These are phyloP conservation scores for Sclerotinia spermophila DNA, from an alignment of 2,329 filamentous ascomycete genomes.

Conservation along the genomic window DNA sequence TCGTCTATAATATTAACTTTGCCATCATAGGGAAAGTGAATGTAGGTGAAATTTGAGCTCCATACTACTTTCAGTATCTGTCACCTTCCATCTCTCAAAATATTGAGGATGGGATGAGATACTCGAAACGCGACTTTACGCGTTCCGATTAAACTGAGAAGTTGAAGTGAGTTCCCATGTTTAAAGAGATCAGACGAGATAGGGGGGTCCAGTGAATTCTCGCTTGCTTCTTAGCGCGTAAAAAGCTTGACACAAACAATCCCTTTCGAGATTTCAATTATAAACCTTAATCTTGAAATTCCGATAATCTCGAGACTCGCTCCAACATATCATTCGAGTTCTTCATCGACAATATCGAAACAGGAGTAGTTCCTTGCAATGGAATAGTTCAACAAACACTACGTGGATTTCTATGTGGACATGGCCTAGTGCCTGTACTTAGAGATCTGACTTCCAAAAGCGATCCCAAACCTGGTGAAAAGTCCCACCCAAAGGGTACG, in stretches of 20 bases:
- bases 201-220: neutral
- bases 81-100: too few relatives aligned
- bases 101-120: too few relatives aligned
- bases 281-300: too few relatives aligned
- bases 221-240: neutral
- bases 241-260: neutral
- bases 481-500: neutral
- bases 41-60: too few relatives aligned
- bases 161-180: neutral
- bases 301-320: neutral
- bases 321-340: neutral
- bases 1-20: too few relatives aligned
- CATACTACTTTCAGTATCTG: too few relatives aligned
- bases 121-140: neutral
- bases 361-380: neutral
- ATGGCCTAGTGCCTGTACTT: neutral
- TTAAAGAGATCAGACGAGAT: neutral
- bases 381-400: neutral
- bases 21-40: too few relatives aligned
- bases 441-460: neutral
- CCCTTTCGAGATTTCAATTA: neutral
- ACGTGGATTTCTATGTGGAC: neutral
- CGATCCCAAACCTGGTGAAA: neutral
- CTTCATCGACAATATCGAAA: neutral
- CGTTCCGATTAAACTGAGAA: neutral